Base-by-base conservation (phyloP, 1,284 basidiomycete genomes). In the Dichomitus squalens region DNA sequence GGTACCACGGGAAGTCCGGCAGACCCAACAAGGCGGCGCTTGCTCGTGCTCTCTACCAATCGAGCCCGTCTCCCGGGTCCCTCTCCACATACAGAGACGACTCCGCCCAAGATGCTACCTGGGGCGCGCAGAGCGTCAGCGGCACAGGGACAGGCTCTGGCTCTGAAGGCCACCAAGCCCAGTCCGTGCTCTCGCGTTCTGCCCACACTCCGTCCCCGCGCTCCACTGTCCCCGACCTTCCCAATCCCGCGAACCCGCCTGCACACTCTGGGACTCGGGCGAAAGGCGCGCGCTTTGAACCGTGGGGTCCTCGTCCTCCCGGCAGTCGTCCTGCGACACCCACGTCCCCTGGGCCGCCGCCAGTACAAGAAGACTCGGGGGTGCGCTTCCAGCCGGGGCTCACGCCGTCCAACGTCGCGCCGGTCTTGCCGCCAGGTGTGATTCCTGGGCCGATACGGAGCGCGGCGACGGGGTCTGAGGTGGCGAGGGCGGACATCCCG, bases 401-500 rank as follows among this genome's bases (percentile, higher is more conserved):
- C n/a, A 59, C 58, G 25, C 58, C 58, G 39, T 59, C 58, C 16
- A 29, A 52, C 50, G 58, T 59, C 12, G 58, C 58, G 43, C 58
- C 58, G 16, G 41, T 54, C 23, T 43, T 57, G 25, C 48, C 58
- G 8, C 50, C 41, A 2, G 58, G 54, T 14, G 40, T 21, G 41
- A n/a, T n/a, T n/a, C 27, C 21, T 3, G 48, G 21, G 18, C 52
- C 54, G 11, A 55, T 59, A 31, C 43, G 58, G 44, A 52, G 46
- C n/a, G 41, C 46, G 33, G 53, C 38, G 38, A 59, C 58, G 47
- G 18, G 12, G 38, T 53, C 54, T 16, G 54, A 56, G 51, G 58
- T 60, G 3, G 58, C 58, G 31, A 39, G 55, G n/a, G 55, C 58
- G 47, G 58, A 60, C 21, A 41, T 60, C 8, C 58, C 58, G 27